phyloP scores from a whole-genome alignment of 2,329 filamentous ascomycete genomes.

The Aureobasidium lini region DNA sequence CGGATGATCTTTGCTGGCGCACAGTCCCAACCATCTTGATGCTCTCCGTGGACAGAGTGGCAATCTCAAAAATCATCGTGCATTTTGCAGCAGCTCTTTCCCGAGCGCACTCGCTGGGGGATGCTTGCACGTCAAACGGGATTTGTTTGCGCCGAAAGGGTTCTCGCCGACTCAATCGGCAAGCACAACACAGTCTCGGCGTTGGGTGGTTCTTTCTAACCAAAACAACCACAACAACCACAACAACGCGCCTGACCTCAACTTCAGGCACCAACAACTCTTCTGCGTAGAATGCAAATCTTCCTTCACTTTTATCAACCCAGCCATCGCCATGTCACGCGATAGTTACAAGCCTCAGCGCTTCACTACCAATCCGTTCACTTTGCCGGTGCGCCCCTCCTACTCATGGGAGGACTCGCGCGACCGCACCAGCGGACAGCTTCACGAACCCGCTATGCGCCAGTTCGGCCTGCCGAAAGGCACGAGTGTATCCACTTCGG shows the following conservation, averaged over 20 bases:
- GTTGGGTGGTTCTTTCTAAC: neutral
- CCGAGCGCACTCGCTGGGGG: no score
- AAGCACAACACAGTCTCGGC: neutral
- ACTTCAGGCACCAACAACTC: neutral
- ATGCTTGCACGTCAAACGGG: neutral
- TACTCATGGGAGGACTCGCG: neutral
- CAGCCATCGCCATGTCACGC: neutral
- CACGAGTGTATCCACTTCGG: neutral
- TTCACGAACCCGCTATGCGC: neutral
- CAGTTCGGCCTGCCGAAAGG: neutral
- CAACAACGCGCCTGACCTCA: neutral
- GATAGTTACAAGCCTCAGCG: neutral
- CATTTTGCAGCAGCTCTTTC: neutral
- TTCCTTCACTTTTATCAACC: neutral
- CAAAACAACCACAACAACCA: no score
- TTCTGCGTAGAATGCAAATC: neutral
- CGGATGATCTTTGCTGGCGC: no score
- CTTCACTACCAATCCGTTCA: neutral
- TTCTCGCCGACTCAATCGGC: neutral
- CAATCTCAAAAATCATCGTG: no score
- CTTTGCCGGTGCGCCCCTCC: neutral
- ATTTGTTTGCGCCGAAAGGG: neutral
- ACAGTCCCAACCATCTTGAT: no score
- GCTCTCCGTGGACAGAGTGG: no score
- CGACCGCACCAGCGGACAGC: constrained; percentile 1